Base-by-base conservation (phyloP, 140 eudicot genomes). In the Bidens hawaiensis region DNA sequence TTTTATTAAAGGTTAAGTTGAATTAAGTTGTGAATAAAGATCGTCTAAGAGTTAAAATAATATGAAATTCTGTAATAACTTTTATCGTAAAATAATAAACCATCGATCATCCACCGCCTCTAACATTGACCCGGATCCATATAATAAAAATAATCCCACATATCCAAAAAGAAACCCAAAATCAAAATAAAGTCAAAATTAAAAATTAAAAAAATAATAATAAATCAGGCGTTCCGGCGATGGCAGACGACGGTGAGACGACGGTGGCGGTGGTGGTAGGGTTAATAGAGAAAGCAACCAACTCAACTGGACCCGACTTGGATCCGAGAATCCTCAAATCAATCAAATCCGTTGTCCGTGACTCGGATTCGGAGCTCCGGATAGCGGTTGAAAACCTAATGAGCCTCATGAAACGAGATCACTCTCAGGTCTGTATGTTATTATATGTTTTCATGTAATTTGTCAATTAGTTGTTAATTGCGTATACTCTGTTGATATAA, bases 261-360 rank as follows among this genome's bases (percentile, higher is more conserved):
- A 40, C 57, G 85, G 79, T 47, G 85, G 85, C 54, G 84, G 81
- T 73, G 81, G 90, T 79, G 73, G 76, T 57, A 68, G 78, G 77
- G 41, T 52, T 88, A 24, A 85, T 94, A 12, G 97, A 85, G 55
- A 94, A 76, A 60, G 99, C 95, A 22, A 86, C 93, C 15, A 82
- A 85, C 64, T 88, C 97, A 22, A 94, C 85, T 50, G 55, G 48
- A 60, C 79, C 80, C 23, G 93, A 88, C 65, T 81, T 94, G 38
- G 97, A 93, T 69, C 97, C 94, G 4, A 83, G 90, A 40, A 80
- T 85, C 71, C 88, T 94, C 64, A 94, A 88, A 74, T 78, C 99
- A 70, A 88, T 94, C 75, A 94, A 94, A 85, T 76, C 72, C 0
- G 69, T 77, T n/a, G 97, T 85, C 56, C 95, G 97, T 17, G 48